Evolutionary conservation across 208 protist genomes (phyloP).

Genomic region (Phytomonas francai): DNA sequence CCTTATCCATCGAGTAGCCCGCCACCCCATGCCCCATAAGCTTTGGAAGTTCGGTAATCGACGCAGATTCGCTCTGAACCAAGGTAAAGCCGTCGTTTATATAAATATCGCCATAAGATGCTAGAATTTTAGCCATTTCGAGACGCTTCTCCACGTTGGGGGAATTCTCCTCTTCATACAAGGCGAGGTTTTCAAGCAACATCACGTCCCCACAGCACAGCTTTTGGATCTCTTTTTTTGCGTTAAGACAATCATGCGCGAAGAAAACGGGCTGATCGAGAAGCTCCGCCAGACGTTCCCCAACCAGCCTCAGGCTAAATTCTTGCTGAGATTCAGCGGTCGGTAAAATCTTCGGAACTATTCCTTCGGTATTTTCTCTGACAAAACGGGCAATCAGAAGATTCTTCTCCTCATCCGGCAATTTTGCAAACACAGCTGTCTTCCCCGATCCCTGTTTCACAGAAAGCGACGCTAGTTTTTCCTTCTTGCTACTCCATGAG

Average conservation of each 20-base stretch:
- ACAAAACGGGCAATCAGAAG: conserved; percentile 40
- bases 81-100: conserved; percentile 99
- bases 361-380: conserved; percentile 49
- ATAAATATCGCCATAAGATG: conserved; percentile 95
- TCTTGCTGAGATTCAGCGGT: conserved; percentile 64
- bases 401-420: conserved; percentile 71
- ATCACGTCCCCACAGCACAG: conserved; percentile 88
- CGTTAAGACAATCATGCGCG: conserved; percentile 74
- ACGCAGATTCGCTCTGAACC: conserved; percentile 95
- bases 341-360: conserved; percentile 46
- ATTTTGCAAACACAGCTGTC: conserved; percentile 40
- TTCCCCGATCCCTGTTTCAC: conserved; percentile 38
- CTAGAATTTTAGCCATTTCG: conserved; percentile 84
- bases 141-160: conserved; percentile 70
- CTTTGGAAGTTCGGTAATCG: conserved; percentile 84
- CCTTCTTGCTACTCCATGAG: conserved; percentile 33
- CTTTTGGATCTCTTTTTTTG: conserved; percentile 41
- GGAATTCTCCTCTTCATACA: conserved; percentile 97
- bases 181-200: conserved; percentile 99
- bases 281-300: conserved; percentile 85
- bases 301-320: conserved; percentile 91
- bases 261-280: conserved; percentile 77
- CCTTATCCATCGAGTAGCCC: conserved; percentile 98
- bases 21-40: conserved; percentile 82
- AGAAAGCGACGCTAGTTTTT: conserved; percentile 31